A percentile compares a stretch with the other conserved stretches of the same genome.
These are phyloP conservation scores for Nannizzia gypsea DNA, from an alignment of 2,329 filamentous ascomycete species.

Conservation along the genomic window DNA sequence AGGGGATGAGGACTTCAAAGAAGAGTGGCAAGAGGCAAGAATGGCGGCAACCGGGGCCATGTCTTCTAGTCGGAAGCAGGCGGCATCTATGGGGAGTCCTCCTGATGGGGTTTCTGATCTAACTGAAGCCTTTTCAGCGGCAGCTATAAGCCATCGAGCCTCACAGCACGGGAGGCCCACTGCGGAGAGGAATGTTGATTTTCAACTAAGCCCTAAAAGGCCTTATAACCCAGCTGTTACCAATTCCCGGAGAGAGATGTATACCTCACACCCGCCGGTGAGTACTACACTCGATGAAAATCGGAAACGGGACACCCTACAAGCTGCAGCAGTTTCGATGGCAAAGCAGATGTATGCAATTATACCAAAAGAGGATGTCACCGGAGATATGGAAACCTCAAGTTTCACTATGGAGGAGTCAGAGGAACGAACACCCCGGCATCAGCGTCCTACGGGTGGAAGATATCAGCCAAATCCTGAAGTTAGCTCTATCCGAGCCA, in stretches of 20 bases:
- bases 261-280: constrained; percentile 60
- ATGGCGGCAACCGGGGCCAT: constrained; percentile 63
- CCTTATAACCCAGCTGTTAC: constrained; percentile 51
- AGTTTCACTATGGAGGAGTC: constrained; percentile 9
- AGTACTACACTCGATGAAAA: constrained; percentile 58
- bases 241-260: constrained; percentile 61
- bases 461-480: too few species aligned
- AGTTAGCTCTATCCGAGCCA: neutral
- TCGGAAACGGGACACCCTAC: constrained; percentile 55
- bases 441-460: neutral
- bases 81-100: constrained; percentile 46
- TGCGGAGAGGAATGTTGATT: constrained; percentile 25
- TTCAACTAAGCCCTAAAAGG: constrained; percentile 43
- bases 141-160: constrained; percentile 51
- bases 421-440: neutral
- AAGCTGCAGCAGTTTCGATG: constrained; percentile 72
- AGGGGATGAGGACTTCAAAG: constrained; percentile 34
- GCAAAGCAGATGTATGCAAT: constrained; percentile 64
- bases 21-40: constrained; percentile 52
- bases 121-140: constrained; percentile 60
- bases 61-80: constrained; percentile 45
- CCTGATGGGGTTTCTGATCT: constrained; percentile 45
- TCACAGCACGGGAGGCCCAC: neutral
- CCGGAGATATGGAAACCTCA: constrained; percentile 35
- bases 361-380: constrained; percentile 45